Evolutionary conservation across 1,284 basidiomycete genomes (phyloP).

Genomic region (Jaminaea rosea): DNA sequence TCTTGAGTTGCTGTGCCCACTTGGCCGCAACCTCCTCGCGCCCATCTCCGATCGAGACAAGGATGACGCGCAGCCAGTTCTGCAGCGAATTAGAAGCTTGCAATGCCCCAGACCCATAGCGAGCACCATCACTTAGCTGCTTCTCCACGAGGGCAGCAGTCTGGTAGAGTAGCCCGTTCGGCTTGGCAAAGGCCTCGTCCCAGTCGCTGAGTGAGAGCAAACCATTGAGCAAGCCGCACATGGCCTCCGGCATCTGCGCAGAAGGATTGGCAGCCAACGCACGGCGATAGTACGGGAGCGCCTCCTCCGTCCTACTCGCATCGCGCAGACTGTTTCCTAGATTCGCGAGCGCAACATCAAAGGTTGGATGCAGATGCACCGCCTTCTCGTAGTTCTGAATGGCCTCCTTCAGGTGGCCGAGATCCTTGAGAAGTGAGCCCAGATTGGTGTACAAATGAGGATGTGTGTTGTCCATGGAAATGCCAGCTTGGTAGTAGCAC

Average conservation of each 20-base stretch:
- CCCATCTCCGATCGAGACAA: background rate
- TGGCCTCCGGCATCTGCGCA: slow-evolving; percentile 54
- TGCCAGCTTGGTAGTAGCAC: slow-evolving; percentile 55
- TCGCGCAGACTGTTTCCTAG: slow-evolving; percentile 55
- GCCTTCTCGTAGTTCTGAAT: slow-evolving; percentile 55
- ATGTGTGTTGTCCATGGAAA: slow-evolving; percentile 55
- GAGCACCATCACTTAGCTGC: slow-evolving; percentile 52
- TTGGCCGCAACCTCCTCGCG: background rate
- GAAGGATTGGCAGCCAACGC: slow-evolving; percentile 54
- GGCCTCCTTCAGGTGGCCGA: slow-evolving; percentile 54
- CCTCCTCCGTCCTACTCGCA: slow-evolving; percentile 54
- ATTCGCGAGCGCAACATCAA: slow-evolving; percentile 58
- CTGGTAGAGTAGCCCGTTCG: background rate
- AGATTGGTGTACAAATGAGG: slow-evolving; percentile 59
- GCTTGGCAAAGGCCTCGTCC: slow-evolving; percentile 47
- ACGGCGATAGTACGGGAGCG: slow-evolving; percentile 55
- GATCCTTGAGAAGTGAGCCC: slow-evolving; percentile 58
- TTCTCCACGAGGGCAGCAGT: slow-evolving; percentile 48
- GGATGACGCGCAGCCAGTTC: slow-evolving; percentile 11
- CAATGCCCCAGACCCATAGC: slow-evolving; percentile 50
- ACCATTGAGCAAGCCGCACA: slow-evolving; percentile 56
- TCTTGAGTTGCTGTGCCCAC: slow-evolving; percentile 36
- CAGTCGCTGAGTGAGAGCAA: slow-evolving; percentile 57
- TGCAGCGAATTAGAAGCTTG: slow-evolving; percentile 46
- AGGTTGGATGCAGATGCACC: slow-evolving; percentile 55